Evolutionary conservation across 176 grass and related monocot genomes (phyloP), one percentile per base, ranked within the genome.

Genomic region (Oropetium thomaeum): DNA sequence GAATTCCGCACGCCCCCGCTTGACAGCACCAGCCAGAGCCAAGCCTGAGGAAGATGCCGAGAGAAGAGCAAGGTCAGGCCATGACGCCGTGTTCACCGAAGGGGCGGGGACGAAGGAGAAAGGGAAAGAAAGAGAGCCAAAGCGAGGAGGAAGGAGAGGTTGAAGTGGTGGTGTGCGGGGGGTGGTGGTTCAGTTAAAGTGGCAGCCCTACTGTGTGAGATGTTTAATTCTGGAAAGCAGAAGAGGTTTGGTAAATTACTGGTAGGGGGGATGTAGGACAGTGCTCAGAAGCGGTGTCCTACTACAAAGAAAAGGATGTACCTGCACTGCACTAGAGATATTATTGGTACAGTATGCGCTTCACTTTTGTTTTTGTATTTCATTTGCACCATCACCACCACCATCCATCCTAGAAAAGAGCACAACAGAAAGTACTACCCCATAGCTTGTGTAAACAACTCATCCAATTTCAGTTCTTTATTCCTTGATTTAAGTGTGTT

Each of bases 221-320:
- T 63, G 86, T 70, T 87, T 88, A 74, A 75, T 80, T 88, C 69
- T 80, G 81, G 70, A 88, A 84, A 84, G 70, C 86, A 83, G 86
- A 88, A 83, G 86, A 88, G 70, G 80, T 84, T 79, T 88, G 81
- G 80, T 88, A 79, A 88, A 75, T 88, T 83, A 75, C 69, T 84
- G 81, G 86, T 75, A 82, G 40, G 73, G 64, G 64, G 72, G 72
- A 33, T 82, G 67, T 33, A 75, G 58, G 62, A 74, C 68, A 44
- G 69, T 69, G 80, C 79, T 78, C 58, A 66, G 80, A 79, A 79
- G 86, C 75, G 70, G 81, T 57, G n/a, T n/a, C n/a, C n/a, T n/a
- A 69, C 75, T 37, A 37, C 35, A 5, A 77, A 76, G 65, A 76
- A 75, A 61, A 55, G 62, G 75, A 80, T 75, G 86, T 65, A 71